A percentile compares a stretch with the other conserved stretches of the same genome.
Conservation (phyloP, 352 stramenopile genomes). For the Phytophthora syringae region DNA sequence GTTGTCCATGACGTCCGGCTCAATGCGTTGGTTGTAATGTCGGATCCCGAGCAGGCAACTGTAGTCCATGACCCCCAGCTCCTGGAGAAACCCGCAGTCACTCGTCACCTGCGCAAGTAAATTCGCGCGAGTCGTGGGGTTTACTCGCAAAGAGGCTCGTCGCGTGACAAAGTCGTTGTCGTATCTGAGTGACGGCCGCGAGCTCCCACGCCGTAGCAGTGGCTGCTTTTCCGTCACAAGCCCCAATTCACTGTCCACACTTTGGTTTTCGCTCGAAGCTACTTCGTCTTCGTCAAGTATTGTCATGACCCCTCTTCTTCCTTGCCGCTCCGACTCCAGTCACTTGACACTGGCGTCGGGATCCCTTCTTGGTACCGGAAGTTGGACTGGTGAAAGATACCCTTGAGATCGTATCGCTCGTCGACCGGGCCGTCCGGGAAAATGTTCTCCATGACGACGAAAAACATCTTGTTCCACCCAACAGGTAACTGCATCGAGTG, state of each 20-base stretch:
- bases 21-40: slow-evolving; percentile 55
- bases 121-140: slow-evolving; percentile 74
- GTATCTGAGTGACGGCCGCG: slow-evolving; percentile 69
- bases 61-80: slow-evolving; percentile 90
- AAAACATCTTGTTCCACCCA: slow-evolving; percentile 92
- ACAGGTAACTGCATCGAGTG: slow-evolving; percentile 91
- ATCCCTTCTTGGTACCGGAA: slow-evolving; percentile 49
- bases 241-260: slow-evolving; percentile 39
- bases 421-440: slow-evolving; percentile 78
- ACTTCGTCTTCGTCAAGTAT: slow-evolving; percentile 33
- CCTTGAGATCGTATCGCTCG: slow-evolving; percentile 87
- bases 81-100: slow-evolving; percentile 85
- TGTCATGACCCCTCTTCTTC: slow-evolving; percentile 29
- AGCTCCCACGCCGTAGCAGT: slow-evolving; percentile 58
- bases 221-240: slow-evolving; percentile 61
- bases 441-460: slow-evolving; percentile 91
- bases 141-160: slow-evolving; percentile 71
- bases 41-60: slow-evolving; percentile 84
- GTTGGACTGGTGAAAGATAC: slow-evolving; percentile 78
- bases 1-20: slow-evolving; percentile 53
- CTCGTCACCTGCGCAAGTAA: slow-evolving; percentile 82
- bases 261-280: slow-evolving; percentile 36
- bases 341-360: slow-evolving; percentile 47
- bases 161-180: slow-evolving; percentile 83
- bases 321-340: slow-evolving; percentile 40